Evolutionary conservation across 164 flowering plant species (phyloP), one percentile per base, ranked within the genome.

Genomic region (Umbilicus rupestris): DNA sequence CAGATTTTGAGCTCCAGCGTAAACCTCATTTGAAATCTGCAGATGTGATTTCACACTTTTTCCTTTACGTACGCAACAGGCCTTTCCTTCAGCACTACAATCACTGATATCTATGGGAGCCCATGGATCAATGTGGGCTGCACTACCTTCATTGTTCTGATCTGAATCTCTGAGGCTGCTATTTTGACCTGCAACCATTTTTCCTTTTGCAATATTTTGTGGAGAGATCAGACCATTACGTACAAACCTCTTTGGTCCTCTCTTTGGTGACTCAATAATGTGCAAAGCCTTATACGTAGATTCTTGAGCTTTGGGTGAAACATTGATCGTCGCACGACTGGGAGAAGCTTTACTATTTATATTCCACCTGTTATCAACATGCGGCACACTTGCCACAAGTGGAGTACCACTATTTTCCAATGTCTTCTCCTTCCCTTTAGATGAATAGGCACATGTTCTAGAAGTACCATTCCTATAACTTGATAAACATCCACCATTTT

Each of bases 181-280:
- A 10, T 57, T 39, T 46, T 39, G 70, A 44, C 75, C 82, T 50
- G 68, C 71, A 47, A 74, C 47, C 62, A 75, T 76, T 69, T 75
- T 78, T 49, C 77, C 76, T 78, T 69, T 84, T 39, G 83, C 86
- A 46, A 87, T 88, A 65, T 84, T 87, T 68, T 60, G 73, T 7
- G 97, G 98, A 68, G 97, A 87, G 55, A 90, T 93, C 64, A 91
- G 85, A 30, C 98, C 97, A 83, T 87, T 86, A 33, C 88, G 79
- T 24, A 90, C 96, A 78, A 93, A 78, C 77, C 83, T 83, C 71
- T 77, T 87, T 16, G 75, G 77, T 47, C 89, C 80, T 67, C 64
- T 67, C 74, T 82, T 82, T 12, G 81, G 81, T 33, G 76, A 67
- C 26, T 67, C 16, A 57, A 24, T 55, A 73, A 76, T 45, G 8